These are phyloP conservation scores for Pseudogymnoascus destructans DNA, from an alignment of 2,329 filamentous ascomycete genomes.

Conservation along the genomic window DNA sequence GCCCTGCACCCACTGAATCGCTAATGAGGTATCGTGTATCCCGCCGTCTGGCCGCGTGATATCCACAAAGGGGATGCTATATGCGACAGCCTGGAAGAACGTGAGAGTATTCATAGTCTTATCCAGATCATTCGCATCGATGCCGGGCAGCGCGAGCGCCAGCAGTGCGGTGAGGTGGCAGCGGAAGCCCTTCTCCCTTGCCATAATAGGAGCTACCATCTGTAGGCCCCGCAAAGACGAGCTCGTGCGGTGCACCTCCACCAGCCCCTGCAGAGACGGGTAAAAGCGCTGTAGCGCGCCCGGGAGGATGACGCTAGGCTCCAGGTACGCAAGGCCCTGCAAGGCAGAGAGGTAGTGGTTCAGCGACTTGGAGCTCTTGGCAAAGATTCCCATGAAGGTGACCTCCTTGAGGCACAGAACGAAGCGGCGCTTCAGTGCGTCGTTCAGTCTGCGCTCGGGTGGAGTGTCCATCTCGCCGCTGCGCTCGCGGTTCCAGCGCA, in stretches of 20 bases:
- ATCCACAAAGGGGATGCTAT: constrained; percentile 86
- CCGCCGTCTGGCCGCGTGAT: constrained; percentile 56
- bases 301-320: constrained; percentile 82
- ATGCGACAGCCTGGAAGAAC: constrained; percentile 90
- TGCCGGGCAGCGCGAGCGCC: constrained; percentile 85
- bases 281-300: constrained; percentile 94
- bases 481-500: constrained; percentile 91
- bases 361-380: constrained; percentile 84
- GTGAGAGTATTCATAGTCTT: constrained; percentile 92
- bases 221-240: constrained; percentile 86
- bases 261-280: constrained; percentile 86
- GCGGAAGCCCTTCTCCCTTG: constrained; percentile 85
- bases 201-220: constrained; percentile 83
- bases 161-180: constrained; percentile 90
- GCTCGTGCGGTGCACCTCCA: constrained; percentile 92
- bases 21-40: constrained; percentile 60
- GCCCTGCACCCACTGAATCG: constrained; percentile 84
- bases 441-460: constrained; percentile 62
- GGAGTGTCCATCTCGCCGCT: constrained; percentile 85
- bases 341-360: constrained; percentile 84
- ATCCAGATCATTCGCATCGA: constrained; percentile 93
- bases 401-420: constrained; percentile 82
- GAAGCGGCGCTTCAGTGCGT: constrained; percentile 74
- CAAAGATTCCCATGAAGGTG: constrained; percentile 95
- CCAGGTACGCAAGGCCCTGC: constrained; percentile 78